A percentile compares a stretch with the other conserved stretches of the same genome.
Conservation (phyloP, 768 basidiomycete genomes). For the Dacryopinax primogenitus region DNA sequence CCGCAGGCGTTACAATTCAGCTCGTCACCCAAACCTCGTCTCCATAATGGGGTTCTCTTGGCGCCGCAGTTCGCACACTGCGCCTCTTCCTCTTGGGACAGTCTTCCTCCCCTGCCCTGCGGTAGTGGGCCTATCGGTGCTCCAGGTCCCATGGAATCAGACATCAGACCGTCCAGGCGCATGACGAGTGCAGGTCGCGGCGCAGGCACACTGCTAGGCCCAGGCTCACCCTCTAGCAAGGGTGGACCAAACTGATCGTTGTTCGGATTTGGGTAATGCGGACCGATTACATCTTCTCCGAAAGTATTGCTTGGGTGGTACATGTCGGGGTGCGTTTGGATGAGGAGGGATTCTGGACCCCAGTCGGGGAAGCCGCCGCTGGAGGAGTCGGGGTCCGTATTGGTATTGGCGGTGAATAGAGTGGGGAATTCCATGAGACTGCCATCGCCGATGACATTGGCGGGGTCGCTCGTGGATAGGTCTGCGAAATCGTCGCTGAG, state of each 20-base stretch:
- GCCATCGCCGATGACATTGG: not conserved
- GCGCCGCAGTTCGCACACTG: slow-evolving; percentile 84
- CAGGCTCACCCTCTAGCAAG: not conserved
- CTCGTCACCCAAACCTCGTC: slow-evolving; percentile 75
- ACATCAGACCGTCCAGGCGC: not conserved
- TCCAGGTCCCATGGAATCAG: not conserved
- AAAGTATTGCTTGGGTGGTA: not conserved
- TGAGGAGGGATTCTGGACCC: not conserved
- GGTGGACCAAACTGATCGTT: not conserved
- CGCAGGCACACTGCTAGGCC: not conserved
- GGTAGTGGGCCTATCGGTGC: too few relatives aligned
- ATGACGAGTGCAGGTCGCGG: not conserved
- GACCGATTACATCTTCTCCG: not conserved
- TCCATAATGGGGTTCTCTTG: slow-evolving; percentile 78
- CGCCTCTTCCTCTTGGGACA: slow-evolving; percentile 43
- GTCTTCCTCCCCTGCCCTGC: too few relatives aligned
- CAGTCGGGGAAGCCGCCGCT: not conserved
- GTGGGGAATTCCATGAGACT: not conserved
- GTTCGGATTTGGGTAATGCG: slow-evolving; percentile 1
- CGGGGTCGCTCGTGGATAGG: not conserved
- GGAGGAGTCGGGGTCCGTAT: too few relatives aligned
- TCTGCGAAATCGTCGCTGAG: not conserved
- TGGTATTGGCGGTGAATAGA: not conserved
- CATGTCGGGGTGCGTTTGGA: not conserved
- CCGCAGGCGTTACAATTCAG: slow-evolving; percentile 84